phyloP scores from a whole-genome alignment of 2,329 filamentous ascomycete genomes.

The Lachnellula suecica region DNA sequence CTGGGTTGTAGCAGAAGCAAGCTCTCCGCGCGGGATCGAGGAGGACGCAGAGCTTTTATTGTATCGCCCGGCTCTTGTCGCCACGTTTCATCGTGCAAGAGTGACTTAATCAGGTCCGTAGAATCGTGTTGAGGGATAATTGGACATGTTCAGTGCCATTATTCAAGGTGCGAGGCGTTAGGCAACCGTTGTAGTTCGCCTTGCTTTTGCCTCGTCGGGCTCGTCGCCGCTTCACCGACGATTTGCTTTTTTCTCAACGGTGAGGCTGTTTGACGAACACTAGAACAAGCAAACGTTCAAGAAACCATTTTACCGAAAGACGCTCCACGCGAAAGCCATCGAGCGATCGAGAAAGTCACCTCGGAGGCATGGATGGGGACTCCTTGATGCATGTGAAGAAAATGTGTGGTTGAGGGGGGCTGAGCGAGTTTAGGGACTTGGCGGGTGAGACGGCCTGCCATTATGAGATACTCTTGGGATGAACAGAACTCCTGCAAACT shows the following conservation, averaged over 20 bases:
- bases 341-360: background rate
- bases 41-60: background rate
- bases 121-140: background rate
- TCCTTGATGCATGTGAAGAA: background rate
- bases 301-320: background rate
- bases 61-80: background rate
- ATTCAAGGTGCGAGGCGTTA: background rate
- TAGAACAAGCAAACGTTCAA: background rate
- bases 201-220: slow-evolving; percentile 1
- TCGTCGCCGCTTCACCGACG: background rate
- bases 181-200: slow-evolving; percentile 1
- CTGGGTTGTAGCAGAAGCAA: background rate
- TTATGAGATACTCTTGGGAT: background rate
- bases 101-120: background rate
- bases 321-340: background rate
- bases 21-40: background rate
- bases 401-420: background rate
- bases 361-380: background rate
- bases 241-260: background rate
- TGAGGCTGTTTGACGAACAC: slow-evolving; percentile 1
- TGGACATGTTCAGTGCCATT: background rate
- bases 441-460: background rate
- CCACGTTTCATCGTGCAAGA: background rate
- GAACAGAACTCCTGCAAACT: background rate
- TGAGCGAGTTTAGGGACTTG: background rate